Evolutionary conservation across 177 flowering plant species (phyloP).

Genomic region (Vitis hybrid): DNA sequence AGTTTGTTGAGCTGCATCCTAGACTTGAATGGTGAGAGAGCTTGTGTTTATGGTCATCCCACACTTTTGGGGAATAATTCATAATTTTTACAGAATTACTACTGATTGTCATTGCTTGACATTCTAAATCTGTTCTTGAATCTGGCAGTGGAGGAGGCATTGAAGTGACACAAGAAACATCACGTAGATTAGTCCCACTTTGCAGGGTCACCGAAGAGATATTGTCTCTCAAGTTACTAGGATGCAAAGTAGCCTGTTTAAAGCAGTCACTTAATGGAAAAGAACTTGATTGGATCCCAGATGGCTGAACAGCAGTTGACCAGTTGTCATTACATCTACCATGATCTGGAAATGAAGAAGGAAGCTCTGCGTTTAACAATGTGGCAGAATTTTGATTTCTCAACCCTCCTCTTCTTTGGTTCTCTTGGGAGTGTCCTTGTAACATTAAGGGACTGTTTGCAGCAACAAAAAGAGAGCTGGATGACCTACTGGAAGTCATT

Average conservation of each 20-base stretch:
- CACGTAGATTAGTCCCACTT: conserved; percentile 24
- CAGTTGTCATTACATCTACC: too few species aligned
- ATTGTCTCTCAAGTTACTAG: conserved; percentile 29
- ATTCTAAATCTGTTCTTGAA: conserved; percentile 35
- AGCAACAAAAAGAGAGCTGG: conserved; percentile 30
- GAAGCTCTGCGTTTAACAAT: too few species aligned
- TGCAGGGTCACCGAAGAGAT: conserved; percentile 23
- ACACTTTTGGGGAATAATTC: conserved; percentile 19
- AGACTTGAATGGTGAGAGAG: too few species aligned
- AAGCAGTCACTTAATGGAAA: too few species aligned
- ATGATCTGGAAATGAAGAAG: too few species aligned
- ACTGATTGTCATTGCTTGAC: conserved; percentile 28
- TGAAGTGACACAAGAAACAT: conserved; percentile 28
- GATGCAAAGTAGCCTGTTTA: conserved; percentile 14
- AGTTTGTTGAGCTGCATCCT: conserved; percentile 24
- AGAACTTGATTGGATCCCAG: too few species aligned
- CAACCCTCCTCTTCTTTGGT: background rate
- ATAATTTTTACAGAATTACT: conserved; percentile 22
- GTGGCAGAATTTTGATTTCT: too few species aligned
- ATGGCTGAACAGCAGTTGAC: too few species aligned
- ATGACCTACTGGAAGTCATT: conserved; percentile 24
- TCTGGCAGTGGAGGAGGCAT: conserved; percentile 28
- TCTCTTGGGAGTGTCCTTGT: conserved; percentile 36
- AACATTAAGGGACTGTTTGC: conserved; percentile 36
- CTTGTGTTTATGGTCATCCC: too few species aligned